Evolutionary conservation across 805 yeast genomes (phyloP), one percentile per base, ranked within the genome.

Genomic region (Candida methanosorbosa): DNA sequence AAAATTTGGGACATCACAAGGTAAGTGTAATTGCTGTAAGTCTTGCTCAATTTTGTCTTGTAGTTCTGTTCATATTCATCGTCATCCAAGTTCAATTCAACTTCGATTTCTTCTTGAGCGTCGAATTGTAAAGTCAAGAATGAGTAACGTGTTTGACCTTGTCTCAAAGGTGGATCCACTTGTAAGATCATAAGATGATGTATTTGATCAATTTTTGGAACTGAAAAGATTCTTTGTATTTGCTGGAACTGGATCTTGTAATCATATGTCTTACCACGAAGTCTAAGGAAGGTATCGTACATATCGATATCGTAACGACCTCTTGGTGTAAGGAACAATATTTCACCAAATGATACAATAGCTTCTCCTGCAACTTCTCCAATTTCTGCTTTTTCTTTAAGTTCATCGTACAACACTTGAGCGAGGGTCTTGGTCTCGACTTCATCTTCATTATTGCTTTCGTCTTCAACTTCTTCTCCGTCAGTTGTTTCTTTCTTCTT

Each of bases 231-330:
- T 50, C 96, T 72, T 59, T 87, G 95, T 41, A 92, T 78, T 54
- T 87, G 92, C 50, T 78, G 72, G 59, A 84, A 90, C 56, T 83
- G 95, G 40, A 92, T 73, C 62, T 90, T 92, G 69, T 92, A 94
- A 57, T 92, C 98, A 62, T 92, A 92, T 2, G 97, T 92, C 61
- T 90, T 92, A 56, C 99, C 99, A 50, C 98, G 78, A 34, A 92
- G 70, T 54, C 97, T 78, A 59, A 92, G 73, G 34, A 92, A 82
- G 21, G 75, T 73, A 24, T 84, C 78, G 60, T 84, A 92, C 78
- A 92, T 81, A 59, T 90, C 97, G 48, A 92, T 82, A 57, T 92
- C 97, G 57, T 88, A 92, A 59, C 98, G 90, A 44, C 98, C 98
- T 71, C 98, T 80, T 50, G 98, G 98, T 1, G 97, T 92, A 39